These are phyloP conservation scores for Ustilago lituana DNA, from an alignment of 1,284 basidiomycete genomes.

Conservation along the genomic window DNA sequence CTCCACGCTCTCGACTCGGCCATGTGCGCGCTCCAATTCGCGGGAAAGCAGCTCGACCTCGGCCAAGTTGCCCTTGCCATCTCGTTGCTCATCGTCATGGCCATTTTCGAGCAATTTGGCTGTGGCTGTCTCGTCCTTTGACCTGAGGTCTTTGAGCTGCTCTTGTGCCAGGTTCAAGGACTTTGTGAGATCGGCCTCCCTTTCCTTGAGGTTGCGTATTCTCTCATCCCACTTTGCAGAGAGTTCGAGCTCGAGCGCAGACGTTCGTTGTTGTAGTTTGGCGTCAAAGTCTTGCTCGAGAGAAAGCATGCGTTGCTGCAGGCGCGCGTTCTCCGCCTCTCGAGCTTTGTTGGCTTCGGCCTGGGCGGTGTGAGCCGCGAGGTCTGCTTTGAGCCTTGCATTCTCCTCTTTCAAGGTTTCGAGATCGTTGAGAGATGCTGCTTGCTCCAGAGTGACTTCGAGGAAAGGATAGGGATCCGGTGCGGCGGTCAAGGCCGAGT, in stretches of 20 bases:
- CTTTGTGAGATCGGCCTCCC: conserved; percentile 88
- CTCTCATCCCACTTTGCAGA: conserved; percentile 96
- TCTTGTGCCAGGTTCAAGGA: conserved; percentile 84
- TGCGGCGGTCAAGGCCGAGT: conserved; percentile 77
- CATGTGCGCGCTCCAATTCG: conserved; percentile 91
- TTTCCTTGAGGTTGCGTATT: conserved; percentile 90
- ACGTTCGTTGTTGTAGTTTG: conserved; percentile 82
- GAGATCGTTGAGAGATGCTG: conserved; percentile 43
- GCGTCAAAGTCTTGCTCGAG: conserved; percentile 79
- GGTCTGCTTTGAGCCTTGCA: conserved; percentile 28
- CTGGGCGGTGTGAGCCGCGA: conserved; percentile 7
- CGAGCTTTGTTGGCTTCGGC: conserved; percentile 68
- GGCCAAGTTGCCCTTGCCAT: conserved; percentile 26
- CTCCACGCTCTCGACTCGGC: conserved; percentile 88
- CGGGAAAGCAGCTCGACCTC: conserved; percentile 73
- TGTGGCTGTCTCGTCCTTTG: conserved; percentile 88
- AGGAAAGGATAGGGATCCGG: conserved; percentile 96
- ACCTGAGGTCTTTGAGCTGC: conserved; percentile 87
- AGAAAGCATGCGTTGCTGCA: conserved; percentile 71
- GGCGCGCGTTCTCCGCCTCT: conserved; percentile 88
- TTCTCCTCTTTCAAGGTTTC: conserved; percentile 35
- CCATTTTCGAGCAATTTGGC: conserved; percentile 88
- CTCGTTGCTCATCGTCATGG: conserved; percentile 68
- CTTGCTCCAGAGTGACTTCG: conserved; percentile 80
- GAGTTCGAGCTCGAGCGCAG: conserved; percentile 90